These are phyloP conservation scores for Hymenotorrendiella dingleyae DNA, from an alignment of 2,329 filamentous ascomycete genomes.

Conservation along the genomic window DNA sequence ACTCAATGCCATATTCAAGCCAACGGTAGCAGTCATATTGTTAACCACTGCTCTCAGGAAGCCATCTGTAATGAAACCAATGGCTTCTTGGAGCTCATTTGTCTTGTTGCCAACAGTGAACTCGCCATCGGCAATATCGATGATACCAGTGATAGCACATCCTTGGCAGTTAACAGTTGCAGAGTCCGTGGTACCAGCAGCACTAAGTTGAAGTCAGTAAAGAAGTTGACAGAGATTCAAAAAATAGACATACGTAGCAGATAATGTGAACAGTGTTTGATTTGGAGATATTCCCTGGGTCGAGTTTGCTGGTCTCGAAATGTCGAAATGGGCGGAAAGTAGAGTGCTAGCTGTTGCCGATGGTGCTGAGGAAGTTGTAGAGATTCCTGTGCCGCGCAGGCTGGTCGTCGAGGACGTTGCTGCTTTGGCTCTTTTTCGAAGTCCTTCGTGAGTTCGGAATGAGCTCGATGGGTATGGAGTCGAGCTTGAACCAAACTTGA, in stretches of 20 bases:
- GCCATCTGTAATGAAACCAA: conserved; percentile 8
- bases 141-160: conserved; percentile 6
- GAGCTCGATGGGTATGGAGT: conserved; percentile 5
- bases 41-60: conserved; percentile 10
- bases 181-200: neutral
- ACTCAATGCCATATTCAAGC: conserved; percentile 3
- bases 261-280: neutral
- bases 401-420: neutral
- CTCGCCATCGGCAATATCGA: conserved; percentile 10
- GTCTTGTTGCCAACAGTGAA: conserved; percentile 7
- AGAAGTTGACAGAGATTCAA: no score
- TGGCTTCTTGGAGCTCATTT: neutral
- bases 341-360: neutral
- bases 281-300: conserved; percentile 1
- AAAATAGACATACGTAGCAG: no score
- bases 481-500: conserved; percentile 13
- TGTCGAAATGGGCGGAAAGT: neutral
- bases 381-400: no score
- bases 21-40: conserved; percentile 9
- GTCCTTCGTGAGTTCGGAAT: conserved; percentile 10
- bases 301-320: neutral
- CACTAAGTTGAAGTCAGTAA: neutral
- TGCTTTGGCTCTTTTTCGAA: conserved; percentile 4
- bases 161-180: conserved; percentile 7
- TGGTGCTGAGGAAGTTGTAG: neutral